phyloP scores from a whole-genome alignment of 495 filamentous ascomycete species.

The Chaetomidium leptoderma region DNA sequence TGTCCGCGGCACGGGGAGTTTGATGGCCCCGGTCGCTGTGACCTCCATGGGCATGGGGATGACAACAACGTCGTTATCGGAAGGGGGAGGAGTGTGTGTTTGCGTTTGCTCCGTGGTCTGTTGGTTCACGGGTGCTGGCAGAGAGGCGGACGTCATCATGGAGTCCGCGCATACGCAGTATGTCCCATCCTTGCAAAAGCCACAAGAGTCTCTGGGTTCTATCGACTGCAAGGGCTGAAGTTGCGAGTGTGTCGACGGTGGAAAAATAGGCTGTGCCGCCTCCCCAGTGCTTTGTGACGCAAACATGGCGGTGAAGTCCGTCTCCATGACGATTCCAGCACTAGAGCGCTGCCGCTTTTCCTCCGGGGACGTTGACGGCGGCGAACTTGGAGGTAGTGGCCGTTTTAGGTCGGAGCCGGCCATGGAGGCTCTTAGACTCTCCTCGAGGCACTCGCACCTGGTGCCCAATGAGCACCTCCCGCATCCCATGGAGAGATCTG shows the following conservation, averaged over 20 bases:
- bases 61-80: constrained; percentile 59
- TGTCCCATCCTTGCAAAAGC: constrained; percentile 82
- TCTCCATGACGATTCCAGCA: constrained; percentile 46
- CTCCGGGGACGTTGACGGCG: constrained; percentile 49
- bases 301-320: constrained; percentile 69
- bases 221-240: constrained; percentile 28
- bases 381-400: constrained; percentile 33
- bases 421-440: constrained; percentile 43
- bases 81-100: constrained; percentile 64
- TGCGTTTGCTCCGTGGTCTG: constrained; percentile 46
- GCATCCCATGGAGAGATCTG: constrained; percentile 51
- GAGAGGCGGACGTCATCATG: constrained; percentile 40
- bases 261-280: constrained; percentile 8
- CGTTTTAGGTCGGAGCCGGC: constrained; percentile 38
- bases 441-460: constrained; percentile 69
- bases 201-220: constrained; percentile 60
- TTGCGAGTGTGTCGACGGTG: constrained; percentile 24
- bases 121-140: constrained; percentile 15
- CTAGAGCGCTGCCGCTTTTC: constrained; percentile 49
- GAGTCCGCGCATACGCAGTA: constrained; percentile 82
- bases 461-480: constrained; percentile 55
- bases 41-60: constrained; percentile 46
- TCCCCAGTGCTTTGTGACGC: constrained; percentile 32
- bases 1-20: constrained; percentile 42
- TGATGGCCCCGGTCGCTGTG: constrained; percentile 46